phyloP scores from a whole-genome alignment of 2,329 filamentous ascomycete species.

The Pyrenophora seminiperda region DNA sequence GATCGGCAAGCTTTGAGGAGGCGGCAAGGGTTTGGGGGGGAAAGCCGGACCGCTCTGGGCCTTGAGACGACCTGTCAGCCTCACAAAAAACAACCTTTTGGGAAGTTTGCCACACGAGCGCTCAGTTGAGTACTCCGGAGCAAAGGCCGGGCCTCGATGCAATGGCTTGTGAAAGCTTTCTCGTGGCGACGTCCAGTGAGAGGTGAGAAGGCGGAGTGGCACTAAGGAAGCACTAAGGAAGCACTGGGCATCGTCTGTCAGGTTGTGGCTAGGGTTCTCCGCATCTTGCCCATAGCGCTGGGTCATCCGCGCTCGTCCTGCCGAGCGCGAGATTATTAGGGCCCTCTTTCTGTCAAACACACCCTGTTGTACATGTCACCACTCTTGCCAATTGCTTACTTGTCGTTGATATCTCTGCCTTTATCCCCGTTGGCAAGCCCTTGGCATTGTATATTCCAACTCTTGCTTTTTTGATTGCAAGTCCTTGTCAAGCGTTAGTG shows the following conservation, averaged over 20 bases:
- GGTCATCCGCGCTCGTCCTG: constrained; percentile 34
- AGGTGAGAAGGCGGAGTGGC: neutral
- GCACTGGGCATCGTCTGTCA: constrained; percentile 29
- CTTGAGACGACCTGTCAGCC: neutral
- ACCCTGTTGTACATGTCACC: neutral
- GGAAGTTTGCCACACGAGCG: neutral
- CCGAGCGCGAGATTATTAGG: constrained; percentile 33
- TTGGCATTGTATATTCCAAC: constrained; percentile 6
- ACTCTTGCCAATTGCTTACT: constrained; percentile 14
- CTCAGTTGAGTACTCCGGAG: too few relatives aligned
- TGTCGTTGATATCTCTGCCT: neutral
- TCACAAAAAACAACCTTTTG: constrained; percentile 2
- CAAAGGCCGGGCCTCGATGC: constrained; percentile 8
- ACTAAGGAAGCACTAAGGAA: constrained; percentile 13
- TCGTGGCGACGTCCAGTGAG: constrained; percentile 19
- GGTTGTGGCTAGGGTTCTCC: constrained; percentile 38
- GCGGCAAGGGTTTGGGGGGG: too few relatives aligned
- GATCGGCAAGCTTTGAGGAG: too few relatives aligned
- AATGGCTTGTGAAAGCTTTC: constrained; percentile 16
- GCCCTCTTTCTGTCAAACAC: constrained; percentile 19
- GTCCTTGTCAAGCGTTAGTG: constrained; percentile 10
- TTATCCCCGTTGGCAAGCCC: neutral
- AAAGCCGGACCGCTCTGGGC: too few relatives aligned
- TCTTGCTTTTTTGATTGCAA: neutral
- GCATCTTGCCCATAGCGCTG: constrained; percentile 37